These are phyloP conservation scores for Cryptococcus hybrid DNA, from an alignment of 1,284 basidiomycete genomes.

Conservation along the genomic window DNA sequence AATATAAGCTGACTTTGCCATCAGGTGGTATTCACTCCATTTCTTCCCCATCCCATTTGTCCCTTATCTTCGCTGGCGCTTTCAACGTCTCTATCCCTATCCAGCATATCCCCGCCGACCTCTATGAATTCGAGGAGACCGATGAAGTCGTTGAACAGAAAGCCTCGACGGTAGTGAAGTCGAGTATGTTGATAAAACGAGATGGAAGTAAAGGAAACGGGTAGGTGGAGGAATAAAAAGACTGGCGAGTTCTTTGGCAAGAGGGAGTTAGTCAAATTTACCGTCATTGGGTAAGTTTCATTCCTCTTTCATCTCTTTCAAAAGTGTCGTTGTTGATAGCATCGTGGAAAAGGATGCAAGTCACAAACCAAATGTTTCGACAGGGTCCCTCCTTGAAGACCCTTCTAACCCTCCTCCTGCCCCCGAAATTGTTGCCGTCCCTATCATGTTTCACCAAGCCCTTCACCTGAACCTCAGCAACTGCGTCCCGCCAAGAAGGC, in stretches of 20 bases:
- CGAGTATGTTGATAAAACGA: slow-evolving; percentile 27
- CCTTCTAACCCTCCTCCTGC: slow-evolving; percentile 71
- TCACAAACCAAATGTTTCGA: slow-evolving; percentile 95
- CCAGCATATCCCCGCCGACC: slow-evolving; percentile 77
- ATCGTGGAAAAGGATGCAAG: slow-evolving; percentile 63
- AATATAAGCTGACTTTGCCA: neutral
- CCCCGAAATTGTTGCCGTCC: slow-evolving; percentile 21
- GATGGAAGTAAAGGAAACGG: slow-evolving; percentile 48
- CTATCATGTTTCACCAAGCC: slow-evolving; percentile 18
- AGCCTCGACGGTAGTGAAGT: slow-evolving; percentile 35
- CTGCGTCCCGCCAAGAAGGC: slow-evolving; percentile 18
- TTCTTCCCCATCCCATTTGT: slow-evolving; percentile 91
- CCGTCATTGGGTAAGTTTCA: slow-evolving; percentile 76
- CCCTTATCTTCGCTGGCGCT: slow-evolving; percentile 85
- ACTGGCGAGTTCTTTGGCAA: slow-evolving; percentile 74
- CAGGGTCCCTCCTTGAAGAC: slow-evolving; percentile 82
- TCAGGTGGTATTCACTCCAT: slow-evolving; percentile 82
- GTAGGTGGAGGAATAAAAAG: slow-evolving; percentile 76
- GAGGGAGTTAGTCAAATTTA: slow-evolving; percentile 72
- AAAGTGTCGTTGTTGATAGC: neutral
- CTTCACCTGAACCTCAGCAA: slow-evolving; percentile 22
- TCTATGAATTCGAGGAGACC: slow-evolving; percentile 83
- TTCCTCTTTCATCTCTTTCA: neutral
- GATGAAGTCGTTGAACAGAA: slow-evolving; percentile 19
- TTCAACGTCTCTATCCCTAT: slow-evolving; percentile 97